These are phyloP conservation scores for Lactuca sativa DNA, from an alignment of 129 eudicot species.

Conservation along the genomic window DNA sequence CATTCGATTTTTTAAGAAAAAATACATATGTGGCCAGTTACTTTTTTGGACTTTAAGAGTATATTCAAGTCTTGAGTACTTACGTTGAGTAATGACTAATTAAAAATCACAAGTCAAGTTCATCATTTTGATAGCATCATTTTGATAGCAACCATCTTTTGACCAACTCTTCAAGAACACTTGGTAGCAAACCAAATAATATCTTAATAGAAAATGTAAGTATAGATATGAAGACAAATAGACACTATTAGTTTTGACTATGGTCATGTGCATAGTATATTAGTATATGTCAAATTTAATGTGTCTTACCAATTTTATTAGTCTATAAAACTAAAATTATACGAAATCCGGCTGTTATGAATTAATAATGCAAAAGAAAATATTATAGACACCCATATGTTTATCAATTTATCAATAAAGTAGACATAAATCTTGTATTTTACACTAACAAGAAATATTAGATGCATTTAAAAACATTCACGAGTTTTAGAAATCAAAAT, in stretches of 20 bases:
- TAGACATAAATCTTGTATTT: neutral
- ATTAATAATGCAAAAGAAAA: too few relatives aligned
- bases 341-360: neutral
- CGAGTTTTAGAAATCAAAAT: neutral
- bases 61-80: too few relatives aligned
- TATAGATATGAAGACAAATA: too few relatives aligned
- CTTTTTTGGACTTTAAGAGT: too few relatives aligned
- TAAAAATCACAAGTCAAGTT: neutral
- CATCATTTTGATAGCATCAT: neutral
- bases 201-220: too few relatives aligned
- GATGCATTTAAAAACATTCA: neutral
- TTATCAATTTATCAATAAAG: neutral
- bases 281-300: neutral
- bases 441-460: neutral
- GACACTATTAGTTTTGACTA: too few relatives aligned
- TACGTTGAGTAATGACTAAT: neutral
- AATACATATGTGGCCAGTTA: too few relatives aligned
- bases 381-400: neutral
- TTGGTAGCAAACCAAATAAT: too few relatives aligned
- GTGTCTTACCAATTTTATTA: neutral
- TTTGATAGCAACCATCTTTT: neutral
- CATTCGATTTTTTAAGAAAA: neutral
- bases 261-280: too few relatives aligned
- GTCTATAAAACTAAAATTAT: too few relatives aligned
- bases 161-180: neutral